Evolutionary conservation across 345 rosid species (phyloP), one percentile per base, ranked within the genome.

Genomic region (Murraya paniculata): DNA sequence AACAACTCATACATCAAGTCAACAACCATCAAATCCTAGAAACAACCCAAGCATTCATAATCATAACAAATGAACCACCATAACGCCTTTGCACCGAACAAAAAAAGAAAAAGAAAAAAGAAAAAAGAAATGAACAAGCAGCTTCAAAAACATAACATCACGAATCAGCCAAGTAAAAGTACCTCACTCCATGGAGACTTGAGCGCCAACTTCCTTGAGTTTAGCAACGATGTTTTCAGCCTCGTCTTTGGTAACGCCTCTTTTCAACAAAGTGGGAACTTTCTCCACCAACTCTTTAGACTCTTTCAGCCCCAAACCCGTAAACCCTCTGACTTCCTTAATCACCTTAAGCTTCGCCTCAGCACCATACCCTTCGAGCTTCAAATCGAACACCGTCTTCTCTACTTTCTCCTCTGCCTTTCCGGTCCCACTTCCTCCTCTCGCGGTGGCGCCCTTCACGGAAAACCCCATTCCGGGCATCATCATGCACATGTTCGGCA

Each of bases 221-320:
- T 92, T 94, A 82, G 79, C 89, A 9, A 91, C 80, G 24, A 94
- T 94, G 82, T 91, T 91, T 85, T 92, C 94, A 0, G 98, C 99
- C 69, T 94, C 99, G 56, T 94, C 99, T 79, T 92, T 95, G 18
- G 94, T 81, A 31, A 94, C 93, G 39, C 98, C 99, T 80, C 92
- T 96, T 90, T 88, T 96, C 89, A 96, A 67, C 84, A 91, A 18
- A 0, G 93, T 85, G 1, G 99, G 99, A 25, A 93, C 90, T 76
- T 94, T 94, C 89, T 94, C 99, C 68, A 96, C 99, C 89, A 96
- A 82, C n/a, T 96, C 98, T 77, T 94, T 96, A 0, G 99, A 98
- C 83, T 96, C 98, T 80, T 94, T 96, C 84, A 96, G 82, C 38
- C 97, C 97, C 82, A 96, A 88, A 83, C 82, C 91, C 48, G 97